Evolutionary conservation across 192 early-diverging fungal genomes (phyloP), one percentile per base, ranked within the genome.

Genomic region (Umbelopsis vinacea): DNA sequence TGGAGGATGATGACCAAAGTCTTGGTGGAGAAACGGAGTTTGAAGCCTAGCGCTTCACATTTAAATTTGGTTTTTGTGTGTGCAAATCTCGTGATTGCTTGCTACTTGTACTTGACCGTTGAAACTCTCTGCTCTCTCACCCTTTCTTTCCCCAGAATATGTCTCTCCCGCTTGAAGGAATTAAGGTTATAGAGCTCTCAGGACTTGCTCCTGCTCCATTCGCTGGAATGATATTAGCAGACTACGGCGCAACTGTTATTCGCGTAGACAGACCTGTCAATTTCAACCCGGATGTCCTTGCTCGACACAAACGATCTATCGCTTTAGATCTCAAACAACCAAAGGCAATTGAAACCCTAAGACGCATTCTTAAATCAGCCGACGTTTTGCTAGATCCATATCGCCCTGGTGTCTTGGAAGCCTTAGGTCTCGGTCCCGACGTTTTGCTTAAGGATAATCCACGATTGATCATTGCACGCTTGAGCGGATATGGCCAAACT

Each of bases 341-440:
- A 3, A 68, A 74, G 2, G 83, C 86, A 1, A 80, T 80, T n/a
- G 79, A 83, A 37, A 33, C 84, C 10, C 66, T 87, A 17, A 78
- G 77, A 63, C 68, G 75, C 0, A 52, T 92, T 17, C 72, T 82
- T n/a, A 69, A 69, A 19, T 78, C 80, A 45, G 77, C 84, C 23
- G 90, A 92, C 74, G 82, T 92, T 15, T 68, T 92, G 15, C 73
- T 92, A 17, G 90, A 92, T 29, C 88, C 90, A 17, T 92, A 89
- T 69, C 80, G 90, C 17, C 88, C 90, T 15, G 90, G 90, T 26
- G 88, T 92, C 15, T 82, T 92, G 86, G 90, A 92, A 63, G 78
- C 78, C 17, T 71, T 92, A n/a, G 86, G 86, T 6, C 73, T 92
- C 26, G 89, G 88, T 3, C 90, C 90, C 11, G 79, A 87, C 7